A percentile compares a stretch with the other conserved stretches of the same genome.
Evolutionary conservation across 345 rosid species (phyloP).

Genomic region (Laguncularia racemosa): DNA sequence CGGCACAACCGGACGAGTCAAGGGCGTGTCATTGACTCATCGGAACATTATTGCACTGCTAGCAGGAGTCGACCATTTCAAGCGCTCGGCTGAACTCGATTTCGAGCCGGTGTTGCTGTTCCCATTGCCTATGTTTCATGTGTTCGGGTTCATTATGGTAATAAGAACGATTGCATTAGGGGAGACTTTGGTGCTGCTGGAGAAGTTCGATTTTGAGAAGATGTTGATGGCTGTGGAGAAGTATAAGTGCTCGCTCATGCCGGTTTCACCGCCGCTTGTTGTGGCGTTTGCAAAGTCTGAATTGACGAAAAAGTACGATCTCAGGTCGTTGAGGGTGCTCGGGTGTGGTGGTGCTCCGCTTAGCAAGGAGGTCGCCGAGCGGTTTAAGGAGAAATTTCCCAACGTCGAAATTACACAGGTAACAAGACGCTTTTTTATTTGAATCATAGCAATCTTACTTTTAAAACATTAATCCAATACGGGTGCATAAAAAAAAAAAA

Average conservation of each 20-base stretch:
- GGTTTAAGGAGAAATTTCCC: conserved; percentile 65
- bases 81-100: not conserved
- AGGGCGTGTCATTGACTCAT: conserved; percentile 66
- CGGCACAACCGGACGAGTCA: conserved; percentile 72
- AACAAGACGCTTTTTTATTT: not conserved
- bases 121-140: conserved; percentile 39
- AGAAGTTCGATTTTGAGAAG: conserved; percentile 34
- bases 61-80: conserved; percentile 31
- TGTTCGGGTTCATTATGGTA: conserved; percentile 36
- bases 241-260: conserved; percentile 51
- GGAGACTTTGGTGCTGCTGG: conserved; percentile 36
- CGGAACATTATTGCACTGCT: conserved; percentile 59
- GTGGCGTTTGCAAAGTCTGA: conserved; percentile 66
- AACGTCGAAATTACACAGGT: conserved; percentile 64
- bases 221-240: conserved; percentile 39
- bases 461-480: too few relatives aligned
- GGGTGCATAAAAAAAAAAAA: too few relatives aligned
- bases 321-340: conserved; percentile 47
- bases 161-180: conserved; percentile 24
- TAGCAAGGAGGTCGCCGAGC: conserved; percentile 62
- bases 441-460: not conserved
- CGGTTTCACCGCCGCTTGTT: conserved; percentile 77
- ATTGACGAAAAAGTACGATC: conserved; percentile 49
- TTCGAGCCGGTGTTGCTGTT: conserved; percentile 41
- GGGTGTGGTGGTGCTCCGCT: conserved; percentile 84